These are phyloP conservation scores for Porogramme epimiltina DNA, from an alignment of 1,284 basidiomycete species.

Conservation along the genomic window DNA sequence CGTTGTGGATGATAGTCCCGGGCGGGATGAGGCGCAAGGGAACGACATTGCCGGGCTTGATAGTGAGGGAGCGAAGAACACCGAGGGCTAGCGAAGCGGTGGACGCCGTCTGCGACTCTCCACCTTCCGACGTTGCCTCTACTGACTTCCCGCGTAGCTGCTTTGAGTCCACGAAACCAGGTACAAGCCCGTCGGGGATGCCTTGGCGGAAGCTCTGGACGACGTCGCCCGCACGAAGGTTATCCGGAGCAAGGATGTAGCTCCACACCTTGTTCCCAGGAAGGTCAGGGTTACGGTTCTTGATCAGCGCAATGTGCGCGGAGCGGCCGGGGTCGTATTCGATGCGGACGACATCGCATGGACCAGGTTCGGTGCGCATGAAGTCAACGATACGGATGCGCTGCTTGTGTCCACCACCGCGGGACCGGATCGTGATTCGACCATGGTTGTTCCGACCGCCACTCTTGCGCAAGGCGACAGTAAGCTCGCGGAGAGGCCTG, in stretches of 20 bases:
- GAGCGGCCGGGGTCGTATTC: constrained; percentile 96
- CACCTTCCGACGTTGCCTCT: constrained; percentile 30
- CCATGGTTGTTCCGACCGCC: constrained; percentile 89
- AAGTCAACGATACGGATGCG: constrained; percentile 92
- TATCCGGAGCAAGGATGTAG: constrained; percentile 93
- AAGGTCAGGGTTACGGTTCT: constrained; percentile 51
- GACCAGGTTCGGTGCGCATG: constrained; percentile 71
- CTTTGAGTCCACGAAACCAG: constrained; percentile 54
- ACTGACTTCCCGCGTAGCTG: constrained; percentile 53
- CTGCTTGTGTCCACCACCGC: constrained; percentile 91
- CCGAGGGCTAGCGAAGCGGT: constrained; percentile 78
- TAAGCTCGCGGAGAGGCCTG: constrained; percentile 82
- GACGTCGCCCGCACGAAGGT: constrained; percentile 84
- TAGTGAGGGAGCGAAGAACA: constrained; percentile 81
- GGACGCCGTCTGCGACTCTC: constrained; percentile 36
- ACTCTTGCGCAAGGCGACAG: constrained; percentile 79
- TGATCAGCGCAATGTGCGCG: constrained; percentile 91
- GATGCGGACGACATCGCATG: constrained; percentile 89
- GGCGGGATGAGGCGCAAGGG: constrained; percentile 91
- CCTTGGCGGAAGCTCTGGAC: constrained; percentile 89
- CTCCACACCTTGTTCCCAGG: constrained; percentile 61
- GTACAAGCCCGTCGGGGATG: constrained; percentile 76
- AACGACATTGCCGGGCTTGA: constrained; percentile 93
- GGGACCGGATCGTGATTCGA: constrained; percentile 84
- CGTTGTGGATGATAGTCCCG: constrained; percentile 89